A percentile compares a stretch with the other conserved stretches of the same genome.
Evolutionary conservation across 2,329 filamentous ascomycete genomes (phyloP).

Genomic region (Ophiostoma tasmaniense): DNA sequence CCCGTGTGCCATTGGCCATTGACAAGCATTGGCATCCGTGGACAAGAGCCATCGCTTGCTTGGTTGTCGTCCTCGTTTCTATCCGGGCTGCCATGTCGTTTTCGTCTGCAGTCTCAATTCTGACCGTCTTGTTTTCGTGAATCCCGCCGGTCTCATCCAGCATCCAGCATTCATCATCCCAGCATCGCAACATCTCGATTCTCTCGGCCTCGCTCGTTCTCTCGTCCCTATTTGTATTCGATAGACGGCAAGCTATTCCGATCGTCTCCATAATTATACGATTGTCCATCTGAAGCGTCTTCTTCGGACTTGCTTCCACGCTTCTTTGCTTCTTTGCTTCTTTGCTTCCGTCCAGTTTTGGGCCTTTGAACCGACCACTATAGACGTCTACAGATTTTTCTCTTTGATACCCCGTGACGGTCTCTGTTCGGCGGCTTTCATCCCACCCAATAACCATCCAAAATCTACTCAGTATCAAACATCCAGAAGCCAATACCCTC

Average conservation of each 20-base stretch:
- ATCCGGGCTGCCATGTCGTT: neutral
- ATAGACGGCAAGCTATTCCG: neutral
- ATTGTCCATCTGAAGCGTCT: neutral
- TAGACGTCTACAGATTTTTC: neutral
- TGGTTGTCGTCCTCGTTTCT: neutral
- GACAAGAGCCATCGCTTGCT: neutral
- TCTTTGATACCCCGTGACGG: neutral
- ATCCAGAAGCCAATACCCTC: neutral
- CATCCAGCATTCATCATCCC: too few species aligned
- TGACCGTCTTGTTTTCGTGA: neutral
- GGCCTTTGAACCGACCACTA: neutral
- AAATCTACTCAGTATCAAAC: neutral
- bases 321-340: neutral
- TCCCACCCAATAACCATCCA: neutral
- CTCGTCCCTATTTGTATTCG: conserved; percentile 1
- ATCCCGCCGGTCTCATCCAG: neutral
- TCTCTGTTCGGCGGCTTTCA: conserved; percentile 1
- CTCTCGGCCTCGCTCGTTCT: conserved; percentile 1
- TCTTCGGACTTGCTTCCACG: neutral
- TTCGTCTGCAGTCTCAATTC: neutral
- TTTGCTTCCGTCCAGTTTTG: neutral
- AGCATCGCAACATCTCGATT: neutral
- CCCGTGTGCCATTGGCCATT: neutral
- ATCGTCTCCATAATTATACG: neutral
- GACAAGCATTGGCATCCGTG: neutral